Conservation (phyloP, 2,329 filamentous ascomycete species). For the Aureobasidium sp. region DNA sequence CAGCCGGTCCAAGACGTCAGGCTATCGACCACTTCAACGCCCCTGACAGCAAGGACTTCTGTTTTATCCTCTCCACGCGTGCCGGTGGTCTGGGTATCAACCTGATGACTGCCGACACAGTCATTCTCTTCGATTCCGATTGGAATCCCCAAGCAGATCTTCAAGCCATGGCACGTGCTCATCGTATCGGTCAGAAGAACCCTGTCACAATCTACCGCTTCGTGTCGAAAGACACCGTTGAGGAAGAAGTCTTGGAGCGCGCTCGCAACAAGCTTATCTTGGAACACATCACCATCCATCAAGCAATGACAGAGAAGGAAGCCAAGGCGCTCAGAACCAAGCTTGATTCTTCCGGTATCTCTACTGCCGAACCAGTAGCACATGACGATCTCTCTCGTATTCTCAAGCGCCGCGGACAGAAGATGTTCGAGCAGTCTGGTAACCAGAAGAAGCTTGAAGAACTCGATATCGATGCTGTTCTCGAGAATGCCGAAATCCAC, state of each 20-base stretch:
- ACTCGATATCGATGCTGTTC: constrained; percentile 96
- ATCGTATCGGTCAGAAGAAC: constrained; percentile 96
- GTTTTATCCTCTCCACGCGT: constrained; percentile 93
- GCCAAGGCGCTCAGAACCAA: constrained; percentile 86
- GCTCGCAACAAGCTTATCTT: constrained; percentile 98
- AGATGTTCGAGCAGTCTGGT: constrained; percentile 98
- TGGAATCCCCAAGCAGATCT: constrained; percentile 99
- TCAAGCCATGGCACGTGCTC: constrained; percentile 98
- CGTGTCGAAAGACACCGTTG: constrained; percentile 98
- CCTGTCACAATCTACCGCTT: constrained; percentile 97
- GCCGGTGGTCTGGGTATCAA: constrained; percentile 99
- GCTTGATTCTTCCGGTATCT: constrained; percentile 68
- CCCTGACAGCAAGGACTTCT: constrained; percentile 96
- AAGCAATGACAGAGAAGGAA: constrained; percentile 95
- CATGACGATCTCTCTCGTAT: constrained; percentile 97
- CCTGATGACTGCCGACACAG: constrained; percentile 98
- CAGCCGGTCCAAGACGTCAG: constrained; percentile 85
- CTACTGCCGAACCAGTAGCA: constrained; percentile 81
- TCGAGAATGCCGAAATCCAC: constrained; percentile 97
- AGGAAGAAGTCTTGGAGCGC: constrained; percentile 96
- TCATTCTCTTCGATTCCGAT: constrained; percentile 97
- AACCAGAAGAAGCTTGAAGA: constrained; percentile 98
- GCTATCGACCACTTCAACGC: constrained; percentile 99
- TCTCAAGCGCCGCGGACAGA: constrained; percentile 97
- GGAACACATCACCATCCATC: constrained; percentile 97